Evolutionary conservation across 768 basidiomycete genomes (phyloP).

Genomic region (Trichaptum fuscoviolaceum): DNA sequence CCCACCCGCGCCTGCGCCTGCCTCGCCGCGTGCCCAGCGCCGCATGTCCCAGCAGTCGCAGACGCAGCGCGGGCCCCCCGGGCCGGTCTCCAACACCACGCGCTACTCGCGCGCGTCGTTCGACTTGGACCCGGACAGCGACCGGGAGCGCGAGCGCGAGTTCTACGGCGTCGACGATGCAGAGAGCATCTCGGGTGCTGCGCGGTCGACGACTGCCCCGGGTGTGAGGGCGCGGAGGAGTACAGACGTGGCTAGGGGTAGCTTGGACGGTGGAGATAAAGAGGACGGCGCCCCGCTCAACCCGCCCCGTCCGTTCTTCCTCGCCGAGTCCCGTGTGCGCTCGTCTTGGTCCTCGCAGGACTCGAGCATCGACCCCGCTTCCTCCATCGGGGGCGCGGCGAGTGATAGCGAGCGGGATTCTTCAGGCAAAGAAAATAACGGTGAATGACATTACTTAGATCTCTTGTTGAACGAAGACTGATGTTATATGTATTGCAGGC

Average conservation of each 20-base stretch:
- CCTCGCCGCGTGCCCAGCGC: neutral
- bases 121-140: neutral
- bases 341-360: conserved; percentile 20
- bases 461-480: too few species aligned
- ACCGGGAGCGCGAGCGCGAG: neutral
- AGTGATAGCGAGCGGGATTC: conserved; percentile 9
- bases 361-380: conserved; percentile 15
- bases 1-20: neutral
- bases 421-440: conserved; percentile 2
- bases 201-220: too few species aligned
- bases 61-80: neutral
- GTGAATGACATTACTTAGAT: neutral
- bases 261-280: neutral
- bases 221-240: neutral
- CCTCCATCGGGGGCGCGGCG: conserved; percentile 9
- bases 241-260: neutral
- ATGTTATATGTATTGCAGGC: too few species aligned
- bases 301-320: conserved; percentile 35
- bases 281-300: conserved; percentile 17
- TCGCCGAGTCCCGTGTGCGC: conserved; percentile 22
- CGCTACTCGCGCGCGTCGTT: neutral
- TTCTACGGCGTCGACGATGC: neutral
- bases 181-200: too few species aligned
- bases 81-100: neutral
- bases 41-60: neutral